Evolutionary conservation across 140 eudicot species (phyloP), one percentile per base, ranked within the genome.

Genomic region (Senecio squalidus): DNA sequence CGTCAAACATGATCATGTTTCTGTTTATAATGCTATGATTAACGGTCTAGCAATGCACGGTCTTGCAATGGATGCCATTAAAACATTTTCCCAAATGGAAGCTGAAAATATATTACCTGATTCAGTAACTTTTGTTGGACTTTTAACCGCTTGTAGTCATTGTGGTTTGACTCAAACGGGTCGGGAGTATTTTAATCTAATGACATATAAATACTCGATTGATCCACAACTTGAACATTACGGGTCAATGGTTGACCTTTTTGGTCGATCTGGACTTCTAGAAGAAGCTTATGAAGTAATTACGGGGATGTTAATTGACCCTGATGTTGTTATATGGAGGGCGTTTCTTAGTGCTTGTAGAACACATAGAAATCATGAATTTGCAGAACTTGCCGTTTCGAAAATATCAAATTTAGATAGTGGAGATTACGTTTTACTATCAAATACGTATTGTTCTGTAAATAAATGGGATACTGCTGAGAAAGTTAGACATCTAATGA

Each of bases 311-410:
- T 81, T 79, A 9, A 64, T 82, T 76, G 77, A 74, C 60, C 94
- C 97, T 60, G 97, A 90, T 72, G 82, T 71, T 53, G 84, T 90
- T 44, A 79, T 90, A 70, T 90, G 97, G 97, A 76, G 94, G 54
- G 59, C 90, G 2, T 67, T 90, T 66, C 97, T 90, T 66, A 86
- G 97, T 73, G 76, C 90, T 8, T 90, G 97, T 59, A 90, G 95
- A 76, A 90, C 88, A 14, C 89, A 86, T 51, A 86, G 27, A 66
- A 83, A 80, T 58, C 66, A 63, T 9, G 74, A 68, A 13, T 43
- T 90, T 38, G 94, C 77, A 28, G 95, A 90, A 64, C 50, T 69
- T 66, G 88, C 84, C 0, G 60, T 83, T 44, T 36, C 67, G 2
- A 90, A 78, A 16, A 69, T 80, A 41, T 67, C 70, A 14, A 48